Conservation (phyloP, 257 asterid genomes). For the Penstemon eatonii region DNA sequence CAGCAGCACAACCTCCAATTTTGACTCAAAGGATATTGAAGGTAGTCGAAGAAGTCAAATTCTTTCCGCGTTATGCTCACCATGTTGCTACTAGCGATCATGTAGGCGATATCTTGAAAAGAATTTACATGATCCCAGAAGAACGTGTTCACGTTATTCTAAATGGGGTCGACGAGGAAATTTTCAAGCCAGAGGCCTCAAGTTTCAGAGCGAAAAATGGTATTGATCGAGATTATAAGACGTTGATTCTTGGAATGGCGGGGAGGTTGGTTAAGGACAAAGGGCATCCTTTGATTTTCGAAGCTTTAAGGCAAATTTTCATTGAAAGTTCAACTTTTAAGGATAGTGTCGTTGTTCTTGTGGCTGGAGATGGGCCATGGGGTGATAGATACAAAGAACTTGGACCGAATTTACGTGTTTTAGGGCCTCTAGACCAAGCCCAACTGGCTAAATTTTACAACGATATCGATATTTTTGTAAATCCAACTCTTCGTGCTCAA, state of each 20-base stretch:
- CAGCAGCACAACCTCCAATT: conserved; percentile 29
- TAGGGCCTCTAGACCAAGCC: conserved; percentile 58
- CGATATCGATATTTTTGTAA: conserved; percentile 53
- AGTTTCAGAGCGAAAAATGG: conserved; percentile 14
- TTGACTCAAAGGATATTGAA: conserved; percentile 41
- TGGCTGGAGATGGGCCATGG: conserved; percentile 91
- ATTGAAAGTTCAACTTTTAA: conserved; percentile 41
- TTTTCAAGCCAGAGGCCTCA: conserved; percentile 44
- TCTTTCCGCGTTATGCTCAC: conserved; percentile 64
- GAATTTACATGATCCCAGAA: conserved; percentile 74
- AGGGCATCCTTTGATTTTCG: conserved; percentile 69
- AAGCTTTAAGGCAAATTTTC: conserved; percentile 61
- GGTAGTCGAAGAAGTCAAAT: conserved; percentile 66
- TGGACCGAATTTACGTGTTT: conserved; percentile 46
- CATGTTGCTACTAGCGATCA: conserved; percentile 82
- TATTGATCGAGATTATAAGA: conserved; percentile 31
- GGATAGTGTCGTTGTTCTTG: conserved; percentile 49
- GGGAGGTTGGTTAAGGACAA: conserved; percentile 85
- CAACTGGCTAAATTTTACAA: conserved; percentile 61
- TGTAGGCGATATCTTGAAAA: conserved; percentile 64
- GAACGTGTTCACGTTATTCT: conserved; percentile 66
- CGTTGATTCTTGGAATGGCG: conserved; percentile 57
- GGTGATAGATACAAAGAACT: conserved; percentile 57
- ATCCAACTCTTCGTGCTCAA: conserved; percentile 80
- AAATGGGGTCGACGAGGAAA: conserved; percentile 57